Base-by-base conservation (phyloP, 2,329 filamentous ascomycete genomes). In the Claviceps spartinae region DNA sequence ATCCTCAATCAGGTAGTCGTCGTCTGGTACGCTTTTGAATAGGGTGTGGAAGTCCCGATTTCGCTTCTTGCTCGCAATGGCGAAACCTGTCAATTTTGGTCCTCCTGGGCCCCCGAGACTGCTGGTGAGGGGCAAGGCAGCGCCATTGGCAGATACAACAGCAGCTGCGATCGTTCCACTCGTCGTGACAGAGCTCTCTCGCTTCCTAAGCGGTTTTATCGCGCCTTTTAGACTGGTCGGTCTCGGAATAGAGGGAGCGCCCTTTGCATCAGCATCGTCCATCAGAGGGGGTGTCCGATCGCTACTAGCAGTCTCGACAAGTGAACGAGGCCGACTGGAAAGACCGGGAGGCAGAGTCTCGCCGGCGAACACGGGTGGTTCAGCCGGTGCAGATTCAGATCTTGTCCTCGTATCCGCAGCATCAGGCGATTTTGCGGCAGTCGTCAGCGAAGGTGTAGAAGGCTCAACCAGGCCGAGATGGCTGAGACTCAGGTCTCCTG, bases 1-100 rank as follows among this genome's bases (percentile, higher is more conserved):
- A 66, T 98, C 93, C 64, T 98, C 93, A 58, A 98, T 97, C 26
- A 98, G 76, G 63, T 95, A 96, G 67, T 98, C 93, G 62, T 98
- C 93, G 58, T 97, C 91, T 1, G 94, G 93, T 0, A 98, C 93
- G 64, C 90, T 97, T 68, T 93, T 86, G 74, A 98, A 98, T 2
- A 95, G 72, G 54, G 79, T 79, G 66, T 98, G 93, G 61, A 97
- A 98, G 63, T 97, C 93, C 48, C 88, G 82, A 68, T 98, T 98
- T 52, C 94, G 82, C 71, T 93, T 96, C 67, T 94, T 95, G 65
- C 87, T 94, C 48, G 93, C 93, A 57, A 97, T 89, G 48, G 93
- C 91, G 65, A 98, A 98, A 0, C 93, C 93, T 4, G 91, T 95
- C 57, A 95, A 75, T 57, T 90, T 89, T 45, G 87, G 85, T 5